phyloP scores from a whole-genome alignment of 495 filamentous ascomycete species.

The Cairneyella variabilis region DNA sequence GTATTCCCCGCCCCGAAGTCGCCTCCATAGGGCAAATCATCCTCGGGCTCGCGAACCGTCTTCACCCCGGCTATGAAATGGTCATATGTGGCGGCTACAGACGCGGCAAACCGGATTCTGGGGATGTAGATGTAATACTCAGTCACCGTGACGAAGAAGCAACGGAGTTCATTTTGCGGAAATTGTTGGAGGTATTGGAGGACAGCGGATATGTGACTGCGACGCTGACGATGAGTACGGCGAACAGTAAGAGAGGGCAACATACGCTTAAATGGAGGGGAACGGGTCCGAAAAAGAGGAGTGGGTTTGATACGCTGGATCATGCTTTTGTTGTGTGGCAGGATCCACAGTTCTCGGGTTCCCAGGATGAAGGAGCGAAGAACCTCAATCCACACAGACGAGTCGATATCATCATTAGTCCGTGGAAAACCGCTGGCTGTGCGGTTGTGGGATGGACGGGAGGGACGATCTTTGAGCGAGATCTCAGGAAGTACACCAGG shows the following conservation, averaged over 20 bases:
- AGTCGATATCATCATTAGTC: slow-evolving; percentile 91
- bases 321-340: slow-evolving; percentile 96
- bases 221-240: slow-evolving; percentile 64
- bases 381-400: slow-evolving; percentile 77
- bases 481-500: slow-evolving; percentile 78
- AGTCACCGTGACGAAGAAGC: slow-evolving; percentile 67
- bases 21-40: slow-evolving; percentile 63
- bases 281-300: slow-evolving; percentile 28
- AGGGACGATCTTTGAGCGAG: slow-evolving; percentile 84
- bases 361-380: slow-evolving; percentile 33
- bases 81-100: slow-evolving; percentile 83
- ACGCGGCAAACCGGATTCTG: slow-evolving; percentile 67
- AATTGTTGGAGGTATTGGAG: slow-evolving; percentile 69
- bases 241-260: slow-evolving; percentile 67
- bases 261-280: slow-evolving; percentile 53
- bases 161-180: slow-evolving; percentile 62
- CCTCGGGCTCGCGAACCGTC: slow-evolving; percentile 54
- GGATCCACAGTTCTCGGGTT: slow-evolving; percentile 54
- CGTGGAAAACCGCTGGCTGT: slow-evolving; percentile 84
- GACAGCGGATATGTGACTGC: slow-evolving; percentile 70
- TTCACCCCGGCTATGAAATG: slow-evolving; percentile 57
- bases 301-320: slow-evolving; percentile 81
- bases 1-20: slow-evolving; percentile 71
- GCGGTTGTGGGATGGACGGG: slow-evolving; percentile 87
- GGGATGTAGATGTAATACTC: slow-evolving; percentile 85